Conservation (phyloP, 306 rosid species). For the Citrullus amarus region DNA sequence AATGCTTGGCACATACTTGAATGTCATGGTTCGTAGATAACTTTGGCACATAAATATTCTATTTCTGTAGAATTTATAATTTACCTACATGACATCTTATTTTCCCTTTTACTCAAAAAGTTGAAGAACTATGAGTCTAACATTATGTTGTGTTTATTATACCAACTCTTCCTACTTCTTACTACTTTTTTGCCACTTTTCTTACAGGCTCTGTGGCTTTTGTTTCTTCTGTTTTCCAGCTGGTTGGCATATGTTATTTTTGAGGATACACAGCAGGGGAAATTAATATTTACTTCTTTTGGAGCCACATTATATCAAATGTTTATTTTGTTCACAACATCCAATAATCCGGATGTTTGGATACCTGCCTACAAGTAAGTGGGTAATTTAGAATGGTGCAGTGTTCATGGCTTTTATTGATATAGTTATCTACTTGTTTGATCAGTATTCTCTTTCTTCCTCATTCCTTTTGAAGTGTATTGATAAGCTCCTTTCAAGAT, state of each 20-base stretch:
- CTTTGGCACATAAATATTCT: conserved; percentile 9
- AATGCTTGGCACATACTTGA: conserved; percentile 84
- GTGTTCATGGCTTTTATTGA: neutral
- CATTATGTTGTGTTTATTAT: neutral
- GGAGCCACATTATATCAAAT: conserved; percentile 71
- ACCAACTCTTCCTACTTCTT: neutral
- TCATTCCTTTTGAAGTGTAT: neutral
- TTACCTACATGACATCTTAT: neutral
- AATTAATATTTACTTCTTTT: conserved; percentile 62
- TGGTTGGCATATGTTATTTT: conserved; percentile 94
- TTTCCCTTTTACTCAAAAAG: neutral
- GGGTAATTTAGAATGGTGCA: conserved; percentile 6
- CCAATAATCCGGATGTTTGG: conserved; percentile 98
- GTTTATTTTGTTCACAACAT: conserved; percentile 77
- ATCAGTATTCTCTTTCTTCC: neutral
- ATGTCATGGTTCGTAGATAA: conserved; percentile 61
- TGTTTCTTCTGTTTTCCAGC: conserved; percentile 86
- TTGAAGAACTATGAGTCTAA: neutral
- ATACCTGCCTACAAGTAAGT: conserved; percentile 97
- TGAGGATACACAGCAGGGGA: conserved; percentile 88
- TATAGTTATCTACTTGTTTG: neutral
- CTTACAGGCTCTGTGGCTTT: conserved; percentile 68
- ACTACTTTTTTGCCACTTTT: neutral
- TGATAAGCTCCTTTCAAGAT: neutral
- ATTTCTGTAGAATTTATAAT: neutral